Evolutionary conservation across 208 protist species (phyloP), one percentile per base, ranked within the genome.

Genomic region (Jaenimonas drosophilae): DNA sequence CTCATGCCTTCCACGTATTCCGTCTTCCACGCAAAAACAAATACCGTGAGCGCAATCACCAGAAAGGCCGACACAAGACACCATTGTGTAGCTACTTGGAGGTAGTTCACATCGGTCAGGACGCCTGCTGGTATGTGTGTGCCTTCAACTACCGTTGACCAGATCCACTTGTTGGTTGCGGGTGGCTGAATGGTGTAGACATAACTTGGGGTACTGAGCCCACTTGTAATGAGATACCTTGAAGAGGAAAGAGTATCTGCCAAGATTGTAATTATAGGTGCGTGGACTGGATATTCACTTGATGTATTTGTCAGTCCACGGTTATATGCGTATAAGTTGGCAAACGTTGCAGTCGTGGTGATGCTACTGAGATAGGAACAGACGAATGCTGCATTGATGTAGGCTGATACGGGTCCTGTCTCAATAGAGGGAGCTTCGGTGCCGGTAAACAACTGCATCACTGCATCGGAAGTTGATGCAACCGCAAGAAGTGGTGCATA

Each of bases 321-420:
- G 37, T 42, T 42, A 20, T 42, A 42, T 11, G 37, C 37, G 19
- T 25, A 42, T 25, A 42, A 7, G 37, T 42, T 42, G 16, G 37
- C 37, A 17, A 42, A 42, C 19, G 14, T 42, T 7, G 37, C 23
- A 11, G 14, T 20, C 23, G 37, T 42, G 6, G 23, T 20, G 16
- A 42, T 42, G 37, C 23, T 11, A 21, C 23, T 25, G 19, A 42
- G 23, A 20, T 11, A 25, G 37, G 37, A 42, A 17, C 16, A 25
- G 6, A 42, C 37, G 16, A 11, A 42, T 7, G n/a, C 37, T 6
- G 37, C 37, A 20, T 11, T 7, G 37, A 42, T 25, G 37, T 42
- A 42, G 16, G 37, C 37, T 11, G 9, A 21, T 11, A 7, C 16
- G 16, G 37, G 16, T 7, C 11, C 9, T 6, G 23, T 7, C 7